Conservation (phyloP, 768 basidiomycete species). For the Suillus subaureus region DNA sequence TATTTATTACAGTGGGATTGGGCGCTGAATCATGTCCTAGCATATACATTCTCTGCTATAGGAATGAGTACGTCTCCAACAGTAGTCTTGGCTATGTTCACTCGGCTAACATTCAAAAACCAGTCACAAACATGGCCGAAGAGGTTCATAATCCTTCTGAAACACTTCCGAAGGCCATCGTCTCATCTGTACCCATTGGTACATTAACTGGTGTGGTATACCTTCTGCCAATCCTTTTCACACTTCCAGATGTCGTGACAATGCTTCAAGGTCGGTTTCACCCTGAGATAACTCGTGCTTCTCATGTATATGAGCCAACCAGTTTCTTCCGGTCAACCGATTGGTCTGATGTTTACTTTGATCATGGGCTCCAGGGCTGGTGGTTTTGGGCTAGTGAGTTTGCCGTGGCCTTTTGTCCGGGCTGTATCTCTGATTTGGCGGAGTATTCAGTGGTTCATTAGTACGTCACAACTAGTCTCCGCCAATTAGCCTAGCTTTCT, state of each 20-base stretch:
- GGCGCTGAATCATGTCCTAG: conserved; percentile 27
- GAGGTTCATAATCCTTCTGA: conserved; percentile 61
- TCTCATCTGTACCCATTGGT: conserved; percentile 55
- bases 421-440: conserved; percentile 4
- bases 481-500: neutral
- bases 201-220: conserved; percentile 53
- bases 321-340: conserved; percentile 65
- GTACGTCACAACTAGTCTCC: conserved; percentile 26
- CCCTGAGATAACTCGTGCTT: neutral
- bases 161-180: conserved; percentile 57
- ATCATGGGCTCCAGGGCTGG: conserved; percentile 64
- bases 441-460: conserved; percentile 41
- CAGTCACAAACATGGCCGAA: conserved; percentile 68
- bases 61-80: conserved; percentile 54
- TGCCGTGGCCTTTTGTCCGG: conserved; percentile 3
- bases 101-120: conserved; percentile 9
- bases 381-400: conserved; percentile 59
- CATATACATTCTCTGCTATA: conserved; percentile 60
- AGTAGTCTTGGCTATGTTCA: neutral
- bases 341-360: conserved; percentile 61
- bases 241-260: conserved; percentile 57
- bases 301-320: conserved; percentile 11
- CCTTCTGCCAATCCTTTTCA: conserved; percentile 65
- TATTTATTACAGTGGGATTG: conserved; percentile 5
- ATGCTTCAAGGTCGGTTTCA: conserved; percentile 48